Conservation (phyloP, 2,329 filamentous ascomycete species). For the Westerdykella sp. region DNA sequence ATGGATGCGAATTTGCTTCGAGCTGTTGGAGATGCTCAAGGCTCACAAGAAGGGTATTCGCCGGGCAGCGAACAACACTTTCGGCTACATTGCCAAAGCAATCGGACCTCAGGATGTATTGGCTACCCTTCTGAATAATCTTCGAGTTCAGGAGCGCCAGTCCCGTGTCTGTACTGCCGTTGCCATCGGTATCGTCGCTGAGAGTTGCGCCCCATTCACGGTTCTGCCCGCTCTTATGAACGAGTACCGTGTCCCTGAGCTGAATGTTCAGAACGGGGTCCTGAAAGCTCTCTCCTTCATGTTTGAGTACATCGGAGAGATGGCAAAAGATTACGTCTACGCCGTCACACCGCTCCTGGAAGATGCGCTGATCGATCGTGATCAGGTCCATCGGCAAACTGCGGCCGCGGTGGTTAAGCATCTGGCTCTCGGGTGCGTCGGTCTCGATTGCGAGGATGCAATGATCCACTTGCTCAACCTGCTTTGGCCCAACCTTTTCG, state of each 20-base stretch:
- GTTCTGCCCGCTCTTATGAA: constrained; percentile 99
- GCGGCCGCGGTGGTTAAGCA: constrained; percentile 97
- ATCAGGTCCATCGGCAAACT: constrained; percentile 96
- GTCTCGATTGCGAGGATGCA: constrained; percentile 93
- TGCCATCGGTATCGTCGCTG: constrained; percentile 95
- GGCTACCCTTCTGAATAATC: constrained; percentile 90
- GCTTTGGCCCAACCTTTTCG: constrained; percentile 93
- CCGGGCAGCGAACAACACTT: constrained; percentile 97
- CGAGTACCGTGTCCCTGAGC: constrained; percentile 94
- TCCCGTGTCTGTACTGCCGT: constrained; percentile 98
- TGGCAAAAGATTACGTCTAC: constrained; percentile 99
- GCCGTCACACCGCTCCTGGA: constrained; percentile 93
- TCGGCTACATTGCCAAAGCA: constrained; percentile 98
- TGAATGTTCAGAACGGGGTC: constrained; percentile 98
- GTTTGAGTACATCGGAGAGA: constrained; percentile 98
- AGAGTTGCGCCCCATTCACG: constrained; percentile 96
- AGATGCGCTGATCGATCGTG: constrained; percentile 93
- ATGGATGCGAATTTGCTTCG: constrained; percentile 99
- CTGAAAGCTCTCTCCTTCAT: constrained; percentile 95
- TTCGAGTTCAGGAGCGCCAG: constrained; percentile 94
- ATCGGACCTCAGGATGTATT: constrained; percentile 97
- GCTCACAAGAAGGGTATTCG: constrained; percentile 99
- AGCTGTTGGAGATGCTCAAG: constrained; percentile 97
- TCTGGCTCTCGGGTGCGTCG: constrained; percentile 93
- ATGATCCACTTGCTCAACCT: constrained; percentile 98